Conservation (phyloP, 768 basidiomycete species). For the Russula emetica region DNA sequence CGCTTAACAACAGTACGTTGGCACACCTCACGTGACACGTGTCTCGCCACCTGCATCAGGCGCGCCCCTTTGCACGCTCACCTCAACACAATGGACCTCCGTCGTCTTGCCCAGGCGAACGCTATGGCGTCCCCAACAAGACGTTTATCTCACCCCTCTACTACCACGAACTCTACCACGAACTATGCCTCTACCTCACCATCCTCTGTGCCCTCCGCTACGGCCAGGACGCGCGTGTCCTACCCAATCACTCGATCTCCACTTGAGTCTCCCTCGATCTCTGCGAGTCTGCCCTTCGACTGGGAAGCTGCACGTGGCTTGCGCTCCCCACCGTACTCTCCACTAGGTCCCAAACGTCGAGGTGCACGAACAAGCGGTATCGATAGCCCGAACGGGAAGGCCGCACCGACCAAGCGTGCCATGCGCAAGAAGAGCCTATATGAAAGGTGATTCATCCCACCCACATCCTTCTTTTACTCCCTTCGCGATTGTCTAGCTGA, state of each 20-base stretch:
- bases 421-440: constrained; percentile 60
- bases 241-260: constrained; percentile 56
- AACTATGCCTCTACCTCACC: constrained; percentile 35
- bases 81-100: constrained; percentile 46
- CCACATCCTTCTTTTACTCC: background rate
- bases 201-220: constrained; percentile 35
- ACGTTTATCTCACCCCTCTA: constrained; percentile 26
- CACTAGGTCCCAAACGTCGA: constrained; percentile 49
- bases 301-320: constrained; percentile 79
- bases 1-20: too few relatives aligned
- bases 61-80: too few relatives aligned
- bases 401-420: constrained; percentile 48
- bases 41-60: too few relatives aligned
- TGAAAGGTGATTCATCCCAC: constrained; percentile 49
- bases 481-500: constrained; percentile 13
- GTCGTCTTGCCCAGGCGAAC: constrained; percentile 52
- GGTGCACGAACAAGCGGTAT: constrained; percentile 38
- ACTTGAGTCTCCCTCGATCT: constrained; percentile 64
- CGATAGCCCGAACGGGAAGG: constrained; percentile 31
- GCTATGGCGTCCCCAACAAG: constrained; percentile 41
- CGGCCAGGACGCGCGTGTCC: constrained; percentile 42
- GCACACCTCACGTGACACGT: too few relatives aligned
- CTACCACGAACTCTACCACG: constrained; percentile 18
- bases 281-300: constrained; percentile 75
- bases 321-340: constrained; percentile 67